Evolutionary conservation across 108 stramenopile genomes (phyloP), one percentile per base, ranked within the genome.

Genomic region (Thalassiosira profunda): DNA sequence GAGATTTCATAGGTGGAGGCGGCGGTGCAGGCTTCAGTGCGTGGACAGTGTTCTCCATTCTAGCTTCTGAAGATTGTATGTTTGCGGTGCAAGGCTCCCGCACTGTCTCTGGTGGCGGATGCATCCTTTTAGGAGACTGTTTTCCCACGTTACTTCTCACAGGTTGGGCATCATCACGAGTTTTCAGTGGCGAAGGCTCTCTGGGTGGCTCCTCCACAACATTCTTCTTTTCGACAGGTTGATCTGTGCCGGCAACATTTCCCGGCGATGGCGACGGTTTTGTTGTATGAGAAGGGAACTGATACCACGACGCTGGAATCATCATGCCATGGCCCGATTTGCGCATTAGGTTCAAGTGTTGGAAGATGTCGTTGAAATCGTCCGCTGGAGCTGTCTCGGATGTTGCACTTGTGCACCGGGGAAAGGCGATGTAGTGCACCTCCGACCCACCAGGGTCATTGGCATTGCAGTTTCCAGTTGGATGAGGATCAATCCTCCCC

Each of bases 241-340:
- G 47, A 48, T 48, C 17, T 14, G 47, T 48, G 28, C 28, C 47
- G 11, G 18, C 12, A 29, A 21, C 47, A 48, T 48, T 29, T 21
- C 11, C 12, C 47, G 26, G 9, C 4, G 4, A 31, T 18, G 51
- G 6, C 0, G 15, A 11, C 4, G 4, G 30, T 18, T 28, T 10
- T 0, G 15, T 52, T 52, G 51, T 31, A 30, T 34, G 37, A 14
- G 2, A 33, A 26, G 67, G 67, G 44, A 69, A 69, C 36, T 55
- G 44, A 69, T 36, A 69, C 46, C 54, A 57, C 20, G 57, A 69
- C 11, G 18, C 0, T 17, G 67, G 67, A 58, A 69, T 43, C 26
- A 23, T 4, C 43, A 69, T 58, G n/a, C 67, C 67, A 58, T 58
- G 29, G 29, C 56, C 56, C 3, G 56, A 37, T 33, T 48, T 57